Evolutionary conservation across 2,329 filamentous ascomycete genomes (phyloP).

Genomic region (Exophiala bonariae): DNA sequence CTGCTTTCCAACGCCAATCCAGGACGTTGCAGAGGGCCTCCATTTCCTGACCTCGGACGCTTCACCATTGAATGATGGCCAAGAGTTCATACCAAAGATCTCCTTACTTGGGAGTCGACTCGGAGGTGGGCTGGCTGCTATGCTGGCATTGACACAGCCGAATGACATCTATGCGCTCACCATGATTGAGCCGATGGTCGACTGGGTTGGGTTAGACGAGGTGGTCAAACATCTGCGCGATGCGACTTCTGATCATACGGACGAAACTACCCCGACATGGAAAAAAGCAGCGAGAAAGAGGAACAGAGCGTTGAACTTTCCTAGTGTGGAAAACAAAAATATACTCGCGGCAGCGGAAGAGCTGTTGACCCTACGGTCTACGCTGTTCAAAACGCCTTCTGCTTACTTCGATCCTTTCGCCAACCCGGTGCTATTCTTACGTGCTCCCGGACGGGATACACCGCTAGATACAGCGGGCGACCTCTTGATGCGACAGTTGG

Average conservation of each 20-base stretch:
- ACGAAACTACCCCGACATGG: background rate
- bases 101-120: conserved; percentile 37
- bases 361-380: conserved; percentile 34
- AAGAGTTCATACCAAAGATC: conserved; percentile 18
- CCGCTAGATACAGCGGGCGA: conserved; percentile 21
- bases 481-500: conserved; percentile 15
- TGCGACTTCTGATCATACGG: background rate
- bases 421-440: conserved; percentile 43
- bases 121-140: conserved; percentile 43
- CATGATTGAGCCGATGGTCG: conserved; percentile 32
- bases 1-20: conserved; percentile 29
- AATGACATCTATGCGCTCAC: conserved; percentile 36
- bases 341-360: conserved; percentile 18
- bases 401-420: conserved; percentile 46
- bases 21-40: conserved; percentile 30
- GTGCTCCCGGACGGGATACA: conserved; percentile 41
- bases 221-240: conserved; percentile 9
- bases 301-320: conserved; percentile 10
- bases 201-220: conserved; percentile 39
- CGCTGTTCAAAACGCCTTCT: conserved; percentile 37
- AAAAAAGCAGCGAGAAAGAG: conserved; percentile 21
- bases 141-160: conserved; percentile 43
- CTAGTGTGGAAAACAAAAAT: background rate
- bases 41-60: conserved; percentile 22
- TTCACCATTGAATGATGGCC: conserved; percentile 12